Evolutionary conservation across 2,329 filamentous ascomycete species (phyloP).

Genomic region (Aaosphaeria pasadenensis): DNA sequence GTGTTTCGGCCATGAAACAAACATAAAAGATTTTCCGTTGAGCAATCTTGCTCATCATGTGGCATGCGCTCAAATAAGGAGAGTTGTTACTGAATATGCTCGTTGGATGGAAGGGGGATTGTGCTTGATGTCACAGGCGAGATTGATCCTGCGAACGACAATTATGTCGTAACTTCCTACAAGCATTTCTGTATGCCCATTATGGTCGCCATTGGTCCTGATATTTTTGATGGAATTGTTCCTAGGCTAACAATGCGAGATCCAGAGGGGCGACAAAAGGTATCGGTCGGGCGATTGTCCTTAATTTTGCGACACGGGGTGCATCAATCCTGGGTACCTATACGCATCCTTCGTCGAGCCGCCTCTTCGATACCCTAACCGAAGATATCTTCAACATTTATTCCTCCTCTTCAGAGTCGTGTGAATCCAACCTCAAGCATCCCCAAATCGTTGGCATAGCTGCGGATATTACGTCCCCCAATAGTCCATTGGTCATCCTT

Average conservation of each 20-base stretch:
- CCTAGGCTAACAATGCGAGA: not conserved
- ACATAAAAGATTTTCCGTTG: no score
- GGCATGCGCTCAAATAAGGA: not conserved
- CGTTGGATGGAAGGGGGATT: not conserved
- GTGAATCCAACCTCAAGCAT: not conserved
- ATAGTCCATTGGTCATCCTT: slow-evolving; percentile 3
- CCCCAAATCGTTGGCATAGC: slow-evolving; percentile 8
- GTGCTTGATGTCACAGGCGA: not conserved
- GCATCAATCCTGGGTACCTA: slow-evolving; percentile 21
- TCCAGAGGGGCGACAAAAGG: slow-evolving; percentile 22
- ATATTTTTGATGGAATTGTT: not conserved
- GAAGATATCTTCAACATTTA: slow-evolving; percentile 11
- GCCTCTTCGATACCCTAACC: slow-evolving; percentile 12
- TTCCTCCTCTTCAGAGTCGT: not conserved
- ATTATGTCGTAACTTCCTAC: not conserved
- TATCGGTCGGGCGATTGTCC: slow-evolving; percentile 21
- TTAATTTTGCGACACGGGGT: slow-evolving; percentile 22
- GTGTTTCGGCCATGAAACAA: no score
- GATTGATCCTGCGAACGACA: not conserved
- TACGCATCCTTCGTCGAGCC: slow-evolving; percentile 11
- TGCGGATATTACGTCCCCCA: slow-evolving; percentile 7
- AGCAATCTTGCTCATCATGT: no score
- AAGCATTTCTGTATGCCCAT: not conserved
- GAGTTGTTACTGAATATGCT: not conserved
- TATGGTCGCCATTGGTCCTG: not conserved